Evolutionary conservation across 768 basidiomycete genomes (phyloP).

Genomic region (Termitomyces bulborhizus): DNA sequence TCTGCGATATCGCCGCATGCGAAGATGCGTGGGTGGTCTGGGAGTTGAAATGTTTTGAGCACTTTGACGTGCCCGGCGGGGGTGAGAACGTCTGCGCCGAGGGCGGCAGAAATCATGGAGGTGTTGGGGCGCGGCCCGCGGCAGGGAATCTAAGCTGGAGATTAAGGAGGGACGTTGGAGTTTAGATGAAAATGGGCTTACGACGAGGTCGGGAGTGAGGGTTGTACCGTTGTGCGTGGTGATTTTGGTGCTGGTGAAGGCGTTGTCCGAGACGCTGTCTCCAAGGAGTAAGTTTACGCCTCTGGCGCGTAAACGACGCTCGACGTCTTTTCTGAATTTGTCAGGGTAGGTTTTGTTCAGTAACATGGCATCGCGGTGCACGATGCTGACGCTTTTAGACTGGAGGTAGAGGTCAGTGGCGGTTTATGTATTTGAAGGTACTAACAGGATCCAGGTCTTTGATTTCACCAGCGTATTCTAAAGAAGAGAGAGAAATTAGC

Average conservation of each 20-base stretch:
- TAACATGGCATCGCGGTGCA: conserved; percentile 46
- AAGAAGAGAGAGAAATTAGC: neutral
- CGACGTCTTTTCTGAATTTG: conserved; percentile 43
- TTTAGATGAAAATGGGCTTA: conserved; percentile 22
- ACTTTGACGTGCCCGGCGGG: conserved; percentile 41
- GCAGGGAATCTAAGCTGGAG: conserved; percentile 23
- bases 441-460: conserved; percentile 32
- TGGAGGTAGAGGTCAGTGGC: conserved; percentile 18
- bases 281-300: conserved; percentile 45
- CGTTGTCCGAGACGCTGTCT: conserved; percentile 40
- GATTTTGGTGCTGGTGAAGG: conserved; percentile 30
- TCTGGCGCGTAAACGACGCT: conserved; percentile 31
- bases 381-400: conserved; percentile 51
- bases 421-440: neutral
- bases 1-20: conserved; percentile 64
- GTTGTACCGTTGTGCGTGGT: conserved; percentile 44
- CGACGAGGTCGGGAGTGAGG: conserved; percentile 52
- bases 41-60: conserved; percentile 50
- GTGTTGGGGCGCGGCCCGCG: conserved; percentile 45
- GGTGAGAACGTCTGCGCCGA: conserved; percentile 30
- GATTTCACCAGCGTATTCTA: conserved; percentile 38
- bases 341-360: conserved; percentile 52
- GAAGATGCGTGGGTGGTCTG: conserved; percentile 45
- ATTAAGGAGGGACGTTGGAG: neutral
- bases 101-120: conserved; percentile 35